Percentiles rank a stretch among this genome's conserved stretches.
Evolutionary conservation across 768 basidiomycete species (phyloP).

Genomic region (Tulasnella sp.): DNA sequence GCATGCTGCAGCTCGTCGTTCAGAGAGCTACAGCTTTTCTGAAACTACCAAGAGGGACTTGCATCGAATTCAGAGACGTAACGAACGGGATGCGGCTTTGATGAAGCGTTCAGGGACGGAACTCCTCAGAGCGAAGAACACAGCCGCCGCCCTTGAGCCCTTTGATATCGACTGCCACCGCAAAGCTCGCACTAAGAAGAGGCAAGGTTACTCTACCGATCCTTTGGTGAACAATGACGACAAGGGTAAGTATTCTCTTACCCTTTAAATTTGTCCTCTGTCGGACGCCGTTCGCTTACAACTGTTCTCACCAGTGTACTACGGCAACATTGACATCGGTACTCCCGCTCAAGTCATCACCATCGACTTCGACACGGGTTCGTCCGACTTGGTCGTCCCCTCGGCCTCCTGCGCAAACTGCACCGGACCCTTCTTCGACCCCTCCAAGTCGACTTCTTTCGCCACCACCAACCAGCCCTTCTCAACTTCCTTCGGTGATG

Average conservation of each 20-base stretch:
- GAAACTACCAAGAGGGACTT: neutral
- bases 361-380: conserved; percentile 22
- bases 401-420: neutral
- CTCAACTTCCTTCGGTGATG: neutral
- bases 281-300: neutral
- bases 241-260: neutral
- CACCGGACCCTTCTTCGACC: neutral
- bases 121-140: neutral
- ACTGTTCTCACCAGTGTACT: neutral
- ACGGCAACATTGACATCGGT: neutral
- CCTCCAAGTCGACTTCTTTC: neutral
- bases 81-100: neutral
- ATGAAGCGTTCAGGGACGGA: neutral
- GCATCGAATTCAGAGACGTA: neutral
- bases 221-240: neutral
- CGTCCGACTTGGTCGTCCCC: neutral
- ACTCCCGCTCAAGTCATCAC: conserved; percentile 9
- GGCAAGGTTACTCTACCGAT: neutral
- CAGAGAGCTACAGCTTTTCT: neutral
- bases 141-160: neutral
- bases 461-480: neutral
- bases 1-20: neutral
- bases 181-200: neutral
- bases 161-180: neutral
- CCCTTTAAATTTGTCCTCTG: neutral